These are phyloP conservation scores for Luffa acutangula DNA, from an alignment of 306 rosid genomes.

Conservation along the genomic window DNA sequence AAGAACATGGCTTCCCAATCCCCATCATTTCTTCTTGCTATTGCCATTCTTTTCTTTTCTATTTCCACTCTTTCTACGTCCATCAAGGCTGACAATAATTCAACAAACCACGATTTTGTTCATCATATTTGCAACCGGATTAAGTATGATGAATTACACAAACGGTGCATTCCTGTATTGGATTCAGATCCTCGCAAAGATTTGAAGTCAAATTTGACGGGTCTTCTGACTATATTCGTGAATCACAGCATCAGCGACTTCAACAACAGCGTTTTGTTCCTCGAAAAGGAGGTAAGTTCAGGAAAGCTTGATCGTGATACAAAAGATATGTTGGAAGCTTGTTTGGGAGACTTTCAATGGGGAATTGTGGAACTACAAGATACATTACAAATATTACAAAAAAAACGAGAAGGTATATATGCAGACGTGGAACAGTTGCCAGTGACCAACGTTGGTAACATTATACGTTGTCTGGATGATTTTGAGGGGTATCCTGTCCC, in stretches of 20 bases:
- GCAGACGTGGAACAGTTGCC: too few species aligned
- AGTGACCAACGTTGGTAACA: too few species aligned
- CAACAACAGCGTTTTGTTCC: not conserved
- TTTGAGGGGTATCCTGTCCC: too few species aligned
- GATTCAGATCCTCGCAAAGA: not conserved
- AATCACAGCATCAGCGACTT: not conserved
- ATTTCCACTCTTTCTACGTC: not conserved
- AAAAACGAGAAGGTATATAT: too few species aligned
- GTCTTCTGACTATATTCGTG: not conserved
- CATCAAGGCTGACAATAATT: too few species aligned
- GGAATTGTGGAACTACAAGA: not conserved
- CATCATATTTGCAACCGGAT: not conserved
- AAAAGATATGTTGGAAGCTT: not conserved
- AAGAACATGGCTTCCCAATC: too few species aligned
- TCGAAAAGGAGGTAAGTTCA: not conserved
- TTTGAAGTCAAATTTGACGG: not conserved
- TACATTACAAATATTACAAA: too few species aligned
- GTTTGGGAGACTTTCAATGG: not conserved
- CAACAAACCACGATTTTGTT: not conserved
- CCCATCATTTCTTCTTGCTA: too few species aligned
- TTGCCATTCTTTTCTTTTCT: not conserved
- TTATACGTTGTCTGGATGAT: too few species aligned
- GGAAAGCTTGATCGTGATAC: not conserved
- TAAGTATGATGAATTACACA: not conserved
- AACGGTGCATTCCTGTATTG: not conserved